These are phyloP conservation scores for Xylaria palmicola DNA, from an alignment of 495 filamentous ascomycete species.

Conservation along the genomic window DNA sequence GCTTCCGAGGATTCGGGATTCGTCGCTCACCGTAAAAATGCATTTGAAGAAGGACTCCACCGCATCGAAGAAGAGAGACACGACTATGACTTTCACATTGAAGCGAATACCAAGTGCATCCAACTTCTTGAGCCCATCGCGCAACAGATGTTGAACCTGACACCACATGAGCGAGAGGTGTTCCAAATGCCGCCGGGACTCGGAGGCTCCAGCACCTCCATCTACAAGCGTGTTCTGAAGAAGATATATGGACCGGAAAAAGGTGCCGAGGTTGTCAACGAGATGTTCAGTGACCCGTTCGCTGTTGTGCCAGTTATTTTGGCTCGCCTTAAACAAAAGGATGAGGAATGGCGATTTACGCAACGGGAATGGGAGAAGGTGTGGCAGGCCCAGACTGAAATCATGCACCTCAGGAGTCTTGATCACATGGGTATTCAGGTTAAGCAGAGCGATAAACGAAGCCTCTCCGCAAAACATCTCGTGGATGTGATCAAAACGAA, in stretches of 20 bases:
- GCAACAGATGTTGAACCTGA: slow-evolving; percentile 77
- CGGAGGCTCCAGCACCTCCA: slow-evolving; percentile 90
- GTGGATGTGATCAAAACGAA: slow-evolving; percentile 82
- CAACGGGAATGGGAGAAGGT: slow-evolving; percentile 99
- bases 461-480: slow-evolving; percentile 81
- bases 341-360: slow-evolving; percentile 94
- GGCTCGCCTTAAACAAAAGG: slow-evolving; percentile 83
- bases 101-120: slow-evolving; percentile 87
- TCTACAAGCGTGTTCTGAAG: slow-evolving; percentile 94
- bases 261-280: slow-evolving; percentile 75
- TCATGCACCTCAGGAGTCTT: slow-evolving; percentile 90
- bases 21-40: slow-evolving; percentile 95
- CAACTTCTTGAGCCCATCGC: slow-evolving; percentile 93
- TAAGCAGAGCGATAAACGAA: slow-evolving; percentile 82
- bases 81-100: slow-evolving; percentile 98
- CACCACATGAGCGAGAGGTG: slow-evolving; percentile 61
- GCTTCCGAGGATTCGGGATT: slow-evolving; percentile 98
- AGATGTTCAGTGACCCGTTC: slow-evolving; percentile 78
- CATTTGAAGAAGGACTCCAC: slow-evolving; percentile 87
- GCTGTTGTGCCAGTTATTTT: slow-evolving; percentile 84
- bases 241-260: slow-evolving; percentile 93
- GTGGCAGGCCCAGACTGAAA: slow-evolving; percentile 90
- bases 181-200: slow-evolving; percentile 80
- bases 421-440: slow-evolving; percentile 91
- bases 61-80: slow-evolving; percentile 97